These are phyloP conservation scores for Mariannaea sp. DNA, from an alignment of 2,329 filamentous ascomycete genomes.

Conservation along the genomic window DNA sequence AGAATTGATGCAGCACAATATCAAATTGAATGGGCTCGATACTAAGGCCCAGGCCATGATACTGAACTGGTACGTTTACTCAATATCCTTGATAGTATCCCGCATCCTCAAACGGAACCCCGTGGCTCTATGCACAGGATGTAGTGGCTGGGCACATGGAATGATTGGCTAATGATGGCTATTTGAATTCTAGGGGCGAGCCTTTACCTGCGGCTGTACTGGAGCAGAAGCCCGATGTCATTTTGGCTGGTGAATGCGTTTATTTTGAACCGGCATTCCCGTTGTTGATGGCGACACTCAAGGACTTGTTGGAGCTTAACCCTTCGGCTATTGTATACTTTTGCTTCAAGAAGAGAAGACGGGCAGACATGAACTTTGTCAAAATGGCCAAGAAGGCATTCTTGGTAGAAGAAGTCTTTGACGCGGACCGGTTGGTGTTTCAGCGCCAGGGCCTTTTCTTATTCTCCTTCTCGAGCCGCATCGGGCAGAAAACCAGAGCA, in stretches of 20 bases:
- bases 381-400: constrained; percentile 73
- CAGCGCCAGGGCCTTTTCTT: constrained; percentile 64
- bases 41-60: constrained; percentile 68
- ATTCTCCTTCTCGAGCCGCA: constrained; percentile 58
- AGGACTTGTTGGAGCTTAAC: constrained; percentile 74
- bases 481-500: constrained; percentile 21
- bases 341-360: constrained; percentile 91
- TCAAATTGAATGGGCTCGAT: constrained; percentile 75
- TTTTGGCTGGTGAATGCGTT: constrained; percentile 95
- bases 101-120: constrained; percentile 31
- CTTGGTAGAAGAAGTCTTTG: constrained; percentile 62
- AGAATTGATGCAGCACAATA: constrained; percentile 83
- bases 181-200: constrained; percentile 57
- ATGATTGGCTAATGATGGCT: constrained; percentile 29
- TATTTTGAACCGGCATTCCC: constrained; percentile 98
- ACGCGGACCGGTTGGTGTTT: constrained; percentile 64
- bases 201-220: constrained; percentile 58
- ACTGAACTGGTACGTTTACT: constrained; percentile 74
- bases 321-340: constrained; percentile 71
- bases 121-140: background rate
- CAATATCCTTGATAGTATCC: background rate
- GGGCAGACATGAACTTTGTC: constrained; percentile 78
- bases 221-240: constrained; percentile 70
- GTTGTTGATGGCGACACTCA: constrained; percentile 77
- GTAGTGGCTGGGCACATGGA: constrained; percentile 11